Percentiles rank a stretch among this genome's conserved stretches.
Evolutionary conservation across 176 grass and related monocot species (phyloP).

Genomic region (Sorghum bicolor): DNA sequence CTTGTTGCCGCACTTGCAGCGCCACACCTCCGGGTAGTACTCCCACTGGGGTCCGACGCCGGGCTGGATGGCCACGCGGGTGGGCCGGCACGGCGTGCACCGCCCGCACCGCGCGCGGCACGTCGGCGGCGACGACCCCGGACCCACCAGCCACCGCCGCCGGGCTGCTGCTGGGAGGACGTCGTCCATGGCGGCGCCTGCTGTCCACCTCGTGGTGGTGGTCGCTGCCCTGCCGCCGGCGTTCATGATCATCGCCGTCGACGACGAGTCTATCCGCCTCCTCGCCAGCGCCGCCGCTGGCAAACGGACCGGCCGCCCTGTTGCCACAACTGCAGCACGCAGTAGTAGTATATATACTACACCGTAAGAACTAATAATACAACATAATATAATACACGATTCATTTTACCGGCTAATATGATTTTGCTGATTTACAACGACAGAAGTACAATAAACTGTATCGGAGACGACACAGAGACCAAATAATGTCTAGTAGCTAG

Average conservation of each 20-base stretch:
- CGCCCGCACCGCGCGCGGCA: slow-evolving; percentile 57
- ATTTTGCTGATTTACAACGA: no score
- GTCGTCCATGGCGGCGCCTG: neutral
- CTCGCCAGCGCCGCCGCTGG: neutral
- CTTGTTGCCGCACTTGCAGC: neutral
- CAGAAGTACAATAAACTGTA: no score
- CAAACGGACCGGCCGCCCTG: neutral
- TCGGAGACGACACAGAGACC: no score
- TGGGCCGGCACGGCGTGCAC: slow-evolving; percentile 54
- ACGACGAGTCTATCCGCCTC: slow-evolving; percentile 9
- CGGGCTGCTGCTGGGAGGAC: neutral
- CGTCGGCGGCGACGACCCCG: slow-evolving; percentile 59
- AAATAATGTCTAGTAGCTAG: no score
- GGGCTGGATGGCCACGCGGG: neutral
- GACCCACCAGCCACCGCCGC: slow-evolving; percentile 33
- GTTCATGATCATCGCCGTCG: neutral
- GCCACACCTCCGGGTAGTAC: neutral
- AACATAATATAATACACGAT: no score
- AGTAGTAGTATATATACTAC: neutral
- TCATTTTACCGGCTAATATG: no score
- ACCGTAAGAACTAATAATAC: no score
- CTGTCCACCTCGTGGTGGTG: neutral
- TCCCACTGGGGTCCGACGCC: neutral
- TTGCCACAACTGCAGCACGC: neutral
- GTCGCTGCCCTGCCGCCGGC: no score